A percentile compares a stretch with the other conserved stretches of the same genome.
Evolutionary conservation across 2,329 filamentous ascomycete species (phyloP).

Genomic region (Cladophialophora exuberans): DNA sequence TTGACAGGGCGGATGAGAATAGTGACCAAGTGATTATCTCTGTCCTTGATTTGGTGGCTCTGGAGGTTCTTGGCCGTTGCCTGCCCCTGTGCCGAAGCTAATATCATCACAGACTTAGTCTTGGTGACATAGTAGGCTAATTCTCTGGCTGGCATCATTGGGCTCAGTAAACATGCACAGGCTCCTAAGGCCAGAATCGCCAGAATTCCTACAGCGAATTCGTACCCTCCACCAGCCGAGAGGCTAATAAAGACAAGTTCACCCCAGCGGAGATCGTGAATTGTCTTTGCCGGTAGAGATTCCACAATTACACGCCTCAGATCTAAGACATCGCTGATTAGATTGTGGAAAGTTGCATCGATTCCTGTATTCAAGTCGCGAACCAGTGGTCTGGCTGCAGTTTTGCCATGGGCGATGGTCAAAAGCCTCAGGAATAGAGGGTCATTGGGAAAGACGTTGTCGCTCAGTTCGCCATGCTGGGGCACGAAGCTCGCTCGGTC

Average conservation of each 20-base stretch:
- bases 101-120: not conserved
- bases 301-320: conserved; percentile 32
- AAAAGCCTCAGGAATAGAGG: conserved; percentile 38
- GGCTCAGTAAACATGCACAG: conserved; percentile 47
- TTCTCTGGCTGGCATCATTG: conserved; percentile 32
- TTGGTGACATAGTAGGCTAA: conserved; percentile 33
- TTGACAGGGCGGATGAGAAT: not conserved
- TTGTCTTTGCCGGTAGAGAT: conserved; percentile 17
- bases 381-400: conserved; percentile 29
- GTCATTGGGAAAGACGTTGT: conserved; percentile 36
- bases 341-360: conserved; percentile 36
- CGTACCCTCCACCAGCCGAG: conserved; percentile 50
- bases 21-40: not conserved
- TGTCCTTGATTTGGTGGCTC: not conserved
- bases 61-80: not conserved
- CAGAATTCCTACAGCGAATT: conserved; percentile 51
- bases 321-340: conserved; percentile 37
- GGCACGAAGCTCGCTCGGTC: conserved; percentile 32
- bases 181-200: conserved; percentile 51
- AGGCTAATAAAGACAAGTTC: conserved; percentile 44
- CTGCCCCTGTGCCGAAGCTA: not conserved
- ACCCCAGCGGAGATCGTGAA: conserved; percentile 29
- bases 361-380: conserved; percentile 36
- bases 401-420: conserved; percentile 34
- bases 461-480: conserved; percentile 31